A percentile compares a stretch with the other conserved stretches of the same genome.
phyloP scores from a whole-genome alignment of 345 rosid genomes.

The Lenwebbia sp. region DNA sequence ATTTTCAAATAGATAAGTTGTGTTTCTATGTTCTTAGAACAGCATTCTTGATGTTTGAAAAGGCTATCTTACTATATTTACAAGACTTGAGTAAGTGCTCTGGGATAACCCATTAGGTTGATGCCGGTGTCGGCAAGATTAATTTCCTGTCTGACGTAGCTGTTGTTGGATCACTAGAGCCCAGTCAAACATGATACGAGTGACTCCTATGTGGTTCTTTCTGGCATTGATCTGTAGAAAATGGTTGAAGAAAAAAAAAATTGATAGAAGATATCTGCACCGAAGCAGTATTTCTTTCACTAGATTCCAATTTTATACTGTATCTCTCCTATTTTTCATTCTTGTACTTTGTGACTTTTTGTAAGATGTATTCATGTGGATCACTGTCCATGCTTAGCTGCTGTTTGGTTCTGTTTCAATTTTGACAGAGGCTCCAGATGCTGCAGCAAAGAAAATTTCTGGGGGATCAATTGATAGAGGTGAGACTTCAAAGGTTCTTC shows the following conservation, averaged over 20 bases:
- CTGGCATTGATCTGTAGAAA: background rate
- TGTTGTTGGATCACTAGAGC: background rate
- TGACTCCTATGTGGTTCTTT: background rate
- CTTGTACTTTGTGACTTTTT: background rate
- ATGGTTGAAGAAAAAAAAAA: background rate
- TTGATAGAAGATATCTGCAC: background rate
- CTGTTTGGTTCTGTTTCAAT: background rate
- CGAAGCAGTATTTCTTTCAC: background rate
- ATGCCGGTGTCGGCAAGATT: background rate
- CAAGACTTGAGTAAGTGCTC: background rate
- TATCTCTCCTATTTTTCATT: background rate
- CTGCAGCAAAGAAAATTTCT: constrained; percentile 35
- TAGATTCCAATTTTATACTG: background rate
- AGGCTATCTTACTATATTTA: background rate
- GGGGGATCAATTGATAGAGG: constrained; percentile 75
- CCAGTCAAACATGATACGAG: background rate
- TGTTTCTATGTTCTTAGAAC: background rate
- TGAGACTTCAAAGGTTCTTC: constrained; percentile 2
- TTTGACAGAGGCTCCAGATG: constrained; percentile 43
- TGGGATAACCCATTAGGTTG: background rate
- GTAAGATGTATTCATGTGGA: background rate
- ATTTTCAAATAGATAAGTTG: background rate
- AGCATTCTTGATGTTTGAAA: background rate
- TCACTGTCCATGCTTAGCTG: background rate
- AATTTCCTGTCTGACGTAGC: background rate